phyloP scores from a whole-genome alignment of 2,329 filamentous ascomycete species.

The Microdochium paspali region DNA sequence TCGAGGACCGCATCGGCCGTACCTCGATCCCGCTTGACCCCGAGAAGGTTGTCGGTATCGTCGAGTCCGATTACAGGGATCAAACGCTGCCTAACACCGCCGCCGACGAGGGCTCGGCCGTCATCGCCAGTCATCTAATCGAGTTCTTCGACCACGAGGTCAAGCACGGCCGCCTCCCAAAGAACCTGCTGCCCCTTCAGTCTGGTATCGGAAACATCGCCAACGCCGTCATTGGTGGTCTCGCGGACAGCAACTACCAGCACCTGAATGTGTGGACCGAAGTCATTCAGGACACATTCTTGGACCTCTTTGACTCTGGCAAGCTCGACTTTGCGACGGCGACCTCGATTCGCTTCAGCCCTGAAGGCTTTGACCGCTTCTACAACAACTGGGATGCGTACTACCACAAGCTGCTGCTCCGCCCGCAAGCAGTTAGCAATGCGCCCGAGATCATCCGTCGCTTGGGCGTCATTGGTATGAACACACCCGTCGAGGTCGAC shows the following conservation, averaged over 20 bases:
- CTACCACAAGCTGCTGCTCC: slow-evolving; percentile 71
- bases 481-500: slow-evolving; percentile 88
- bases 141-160: slow-evolving; percentile 83
- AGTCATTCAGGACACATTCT: slow-evolving; percentile 85
- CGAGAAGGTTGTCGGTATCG: slow-evolving; percentile 73
- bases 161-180: slow-evolving; percentile 62
- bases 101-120: slow-evolving; percentile 61
- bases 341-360: slow-evolving; percentile 83
- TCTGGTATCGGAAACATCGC: slow-evolving; percentile 90
- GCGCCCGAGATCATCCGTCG: slow-evolving; percentile 83
- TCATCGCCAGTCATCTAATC: slow-evolving; percentile 72
- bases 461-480: slow-evolving; percentile 86
- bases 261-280: slow-evolving; percentile 92
- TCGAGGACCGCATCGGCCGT: slow-evolving; percentile 79
- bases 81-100: slow-evolving; percentile 64
- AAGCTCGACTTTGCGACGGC: slow-evolving; percentile 84
- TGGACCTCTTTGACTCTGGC: slow-evolving; percentile 84
- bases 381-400: slow-evolving; percentile 79
- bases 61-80: slow-evolving; percentile 80
- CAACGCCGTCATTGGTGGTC: slow-evolving; percentile 80
- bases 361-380: slow-evolving; percentile 84
- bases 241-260: slow-evolving; percentile 72
- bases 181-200: slow-evolving; percentile 71
- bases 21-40: slow-evolving; percentile 77
- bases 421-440: slow-evolving; percentile 83